These are phyloP conservation scores for Mortierella polycephala DNA, from an alignment of 371 early-diverging fungal species.

Conservation along the genomic window DNA sequence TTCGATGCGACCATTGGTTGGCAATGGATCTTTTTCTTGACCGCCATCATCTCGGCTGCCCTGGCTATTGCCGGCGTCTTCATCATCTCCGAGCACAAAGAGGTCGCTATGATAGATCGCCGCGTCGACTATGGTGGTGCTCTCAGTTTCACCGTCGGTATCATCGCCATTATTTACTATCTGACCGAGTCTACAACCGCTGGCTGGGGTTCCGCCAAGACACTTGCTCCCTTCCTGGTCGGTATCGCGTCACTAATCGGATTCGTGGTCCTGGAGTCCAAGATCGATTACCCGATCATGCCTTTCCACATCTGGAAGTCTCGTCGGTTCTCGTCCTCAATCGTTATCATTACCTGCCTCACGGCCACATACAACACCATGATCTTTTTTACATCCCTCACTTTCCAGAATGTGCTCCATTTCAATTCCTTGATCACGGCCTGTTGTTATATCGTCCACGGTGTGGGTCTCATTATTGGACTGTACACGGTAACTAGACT, in stretches of 20 bases:
- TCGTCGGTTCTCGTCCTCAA: slow-evolving; percentile 46
- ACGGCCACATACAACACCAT: slow-evolving; percentile 51
- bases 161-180: slow-evolving; percentile 54
- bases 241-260: slow-evolving; percentile 28
- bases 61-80: slow-evolving; percentile 22
- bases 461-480: slow-evolving; percentile 24
- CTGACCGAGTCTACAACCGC: slow-evolving; percentile 50
- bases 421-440: slow-evolving; percentile 37
- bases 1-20: slow-evolving; percentile 53
- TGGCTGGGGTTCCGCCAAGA: slow-evolving; percentile 36
- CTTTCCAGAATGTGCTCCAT: slow-evolving; percentile 54
- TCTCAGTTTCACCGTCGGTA: slow-evolving; percentile 35
- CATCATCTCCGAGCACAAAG: slow-evolving; percentile 15
- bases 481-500: slow-evolving; percentile 19
- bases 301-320: slow-evolving; percentile 51
- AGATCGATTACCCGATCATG: slow-evolving; percentile 45
- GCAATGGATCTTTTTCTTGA: slow-evolving; percentile 57
- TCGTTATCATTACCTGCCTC: slow-evolving; percentile 47
- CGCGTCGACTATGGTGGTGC: slow-evolving; percentile 54
- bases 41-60: slow-evolving; percentile 44
- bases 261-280: slow-evolving; percentile 45
- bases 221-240: slow-evolving; percentile 16
- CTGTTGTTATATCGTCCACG: slow-evolving; percentile 34
- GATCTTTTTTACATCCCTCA: slow-evolving; percentile 53
- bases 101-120: neutral